Evolutionary conservation across 176 grass and related monocot species (phyloP).

Genomic region (Triticum timopheevii): DNA sequence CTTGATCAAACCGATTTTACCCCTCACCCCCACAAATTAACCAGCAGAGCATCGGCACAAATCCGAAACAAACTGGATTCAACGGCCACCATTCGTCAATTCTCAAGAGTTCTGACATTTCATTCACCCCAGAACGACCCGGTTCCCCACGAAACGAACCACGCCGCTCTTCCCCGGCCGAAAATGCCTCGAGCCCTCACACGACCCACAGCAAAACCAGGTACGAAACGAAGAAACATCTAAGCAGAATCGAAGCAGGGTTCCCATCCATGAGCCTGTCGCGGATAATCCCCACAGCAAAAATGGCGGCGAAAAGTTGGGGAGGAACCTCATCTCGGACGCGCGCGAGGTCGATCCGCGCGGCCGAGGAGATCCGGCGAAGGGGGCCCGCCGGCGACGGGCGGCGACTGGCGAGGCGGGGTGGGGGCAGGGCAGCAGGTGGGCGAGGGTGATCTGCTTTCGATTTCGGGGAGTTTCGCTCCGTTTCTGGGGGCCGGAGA

Average conservation of each 20-base stretch:
- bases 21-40: background rate
- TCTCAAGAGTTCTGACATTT: background rate
- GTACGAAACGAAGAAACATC: background rate
- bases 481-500: background rate
- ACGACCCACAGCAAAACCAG: background rate
- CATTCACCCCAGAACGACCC: background rate
- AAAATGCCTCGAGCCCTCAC: background rate
- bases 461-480: background rate
- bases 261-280: background rate
- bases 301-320: background rate
- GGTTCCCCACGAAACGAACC: background rate
- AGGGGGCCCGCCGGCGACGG: background rate
- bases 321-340: background rate
- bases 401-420: background rate
- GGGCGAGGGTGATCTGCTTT: no score
- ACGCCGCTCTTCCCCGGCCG: background rate
- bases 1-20: background rate
- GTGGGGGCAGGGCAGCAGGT: no score
- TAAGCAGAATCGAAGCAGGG: background rate
- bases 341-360: background rate
- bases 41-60: background rate
- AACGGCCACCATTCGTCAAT: background rate
- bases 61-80: background rate
- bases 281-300: background rate
- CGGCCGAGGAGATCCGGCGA: background rate